Evolutionary conservation across 2,329 filamentous ascomycete species (phyloP).

Genomic region (Fusarium proliferatum): DNA sequence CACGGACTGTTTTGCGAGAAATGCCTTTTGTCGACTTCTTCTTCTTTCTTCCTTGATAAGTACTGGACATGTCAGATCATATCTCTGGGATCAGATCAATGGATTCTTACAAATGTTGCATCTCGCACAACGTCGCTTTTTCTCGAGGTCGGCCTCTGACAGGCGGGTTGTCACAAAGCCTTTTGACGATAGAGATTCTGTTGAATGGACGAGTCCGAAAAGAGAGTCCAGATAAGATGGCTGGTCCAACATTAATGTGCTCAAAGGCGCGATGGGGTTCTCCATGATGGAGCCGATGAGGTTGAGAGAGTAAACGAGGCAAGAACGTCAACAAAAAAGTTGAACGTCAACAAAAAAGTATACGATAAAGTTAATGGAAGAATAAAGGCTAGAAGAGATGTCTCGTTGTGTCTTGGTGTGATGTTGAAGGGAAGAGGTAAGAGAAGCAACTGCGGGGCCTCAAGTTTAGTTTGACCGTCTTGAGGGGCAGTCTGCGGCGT

Average conservation of each 20-base stretch:
- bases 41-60: not conserved
- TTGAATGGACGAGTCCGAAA: not conserved
- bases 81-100: fast-evolving
- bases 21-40: not conserved
- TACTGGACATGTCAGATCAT: not conserved
- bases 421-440: not conserved
- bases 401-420: not conserved
- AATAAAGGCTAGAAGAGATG: fast-evolving
- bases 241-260: not conserved
- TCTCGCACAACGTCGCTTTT: not conserved
- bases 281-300: not conserved
- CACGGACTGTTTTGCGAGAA: not conserved
- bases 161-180: not conserved
- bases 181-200: not conserved
- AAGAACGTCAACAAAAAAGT: no score
- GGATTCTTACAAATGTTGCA: not conserved
- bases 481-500: no score
- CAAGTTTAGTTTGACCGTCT: not conserved
- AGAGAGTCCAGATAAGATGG: not conserved
- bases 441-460: not conserved
- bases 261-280: not conserved
- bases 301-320: no score
- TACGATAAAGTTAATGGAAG: not conserved
- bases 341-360: no score
- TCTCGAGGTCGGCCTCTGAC: not conserved